Percentiles rank a stretch among this genome's conserved stretches.
These are phyloP conservation scores for Sparassis latifolia DNA, from an alignment of 1,284 basidiomycete species.

Conservation along the genomic window DNA sequence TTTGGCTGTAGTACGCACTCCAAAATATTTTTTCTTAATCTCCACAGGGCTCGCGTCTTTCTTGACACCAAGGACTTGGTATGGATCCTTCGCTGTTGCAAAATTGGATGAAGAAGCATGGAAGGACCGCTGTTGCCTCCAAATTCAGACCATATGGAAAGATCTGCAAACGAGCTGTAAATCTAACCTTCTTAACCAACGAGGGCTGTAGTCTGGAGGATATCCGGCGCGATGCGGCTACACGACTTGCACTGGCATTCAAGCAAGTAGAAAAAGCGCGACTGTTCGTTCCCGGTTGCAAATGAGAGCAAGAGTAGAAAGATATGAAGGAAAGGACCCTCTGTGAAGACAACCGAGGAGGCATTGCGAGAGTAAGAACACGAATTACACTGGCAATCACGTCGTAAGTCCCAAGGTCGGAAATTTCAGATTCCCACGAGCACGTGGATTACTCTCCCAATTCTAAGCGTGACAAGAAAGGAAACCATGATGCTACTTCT, in stretches of 20 bases:
- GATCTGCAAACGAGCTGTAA: not conserved
- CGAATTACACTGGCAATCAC: not conserved
- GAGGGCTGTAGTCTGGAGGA: not conserved
- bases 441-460: conserved; percentile 1
- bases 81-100: conserved; percentile 79
- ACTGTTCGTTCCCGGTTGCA: conserved; percentile 24
- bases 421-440: conserved; percentile 8
- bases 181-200: conserved; percentile 2
- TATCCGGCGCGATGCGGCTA: not conserved
- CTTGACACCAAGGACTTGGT: conserved; percentile 83
- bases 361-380: conserved; percentile 25
- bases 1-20: conserved; percentile 43
- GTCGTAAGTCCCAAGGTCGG: not conserved
- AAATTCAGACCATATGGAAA: conserved; percentile 1
- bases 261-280: conserved; percentile 34
- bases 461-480: too few relatives aligned
- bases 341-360: conserved; percentile 40
- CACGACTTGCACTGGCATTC: conserved; percentile 2
- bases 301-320: conserved; percentile 46
- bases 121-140: conserved; percentile 57
- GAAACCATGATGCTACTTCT: too few relatives aligned
- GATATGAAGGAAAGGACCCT: conserved; percentile 52
- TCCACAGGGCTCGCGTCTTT: conserved; percentile 82
- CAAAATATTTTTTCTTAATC: conserved; percentile 97
- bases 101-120: conserved; percentile 57